These are phyloP conservation scores for Chlorella sorokiniana DNA, from an alignment of 139 green algal species.

Conservation along the genomic window DNA sequence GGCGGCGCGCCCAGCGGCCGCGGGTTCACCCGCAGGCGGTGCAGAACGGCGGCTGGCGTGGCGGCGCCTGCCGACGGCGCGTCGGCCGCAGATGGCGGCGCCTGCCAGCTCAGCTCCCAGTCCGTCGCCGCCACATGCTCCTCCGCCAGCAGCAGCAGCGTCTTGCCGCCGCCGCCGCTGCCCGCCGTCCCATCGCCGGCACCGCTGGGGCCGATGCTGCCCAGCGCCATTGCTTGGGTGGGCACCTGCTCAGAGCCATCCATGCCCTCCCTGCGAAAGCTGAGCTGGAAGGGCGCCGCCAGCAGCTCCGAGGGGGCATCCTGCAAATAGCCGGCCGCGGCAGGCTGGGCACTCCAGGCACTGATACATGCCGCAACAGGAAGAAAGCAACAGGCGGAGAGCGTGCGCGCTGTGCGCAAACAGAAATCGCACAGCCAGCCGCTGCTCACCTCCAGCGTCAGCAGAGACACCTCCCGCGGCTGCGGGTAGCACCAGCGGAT, in stretches of 20 bases:
- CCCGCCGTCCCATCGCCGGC: background rate
- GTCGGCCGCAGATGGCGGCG: background rate
- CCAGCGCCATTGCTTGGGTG: background rate
- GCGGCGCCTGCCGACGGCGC: background rate
- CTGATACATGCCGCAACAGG: no score
- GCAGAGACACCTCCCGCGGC: constrained; percentile 20
- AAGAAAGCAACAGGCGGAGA: no score
- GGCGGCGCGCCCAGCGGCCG: background rate
- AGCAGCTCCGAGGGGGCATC: background rate
- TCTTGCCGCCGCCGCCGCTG: background rate
- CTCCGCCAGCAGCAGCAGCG: background rate
- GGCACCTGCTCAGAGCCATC: background rate
- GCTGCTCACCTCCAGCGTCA: constrained; percentile 3
- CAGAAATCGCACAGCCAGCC: background rate
- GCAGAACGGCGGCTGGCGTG: constrained; percentile 4
- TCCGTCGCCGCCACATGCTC: background rate
- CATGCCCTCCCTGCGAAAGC: background rate
- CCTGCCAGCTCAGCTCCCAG: constrained; percentile 21
- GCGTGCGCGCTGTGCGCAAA: no score
- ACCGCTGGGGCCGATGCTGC: background rate
- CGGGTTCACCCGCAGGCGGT: constrained; percentile 38
- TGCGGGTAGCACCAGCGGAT: constrained; percentile 40
- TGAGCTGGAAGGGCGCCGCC: constrained; percentile 13
- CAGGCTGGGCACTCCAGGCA: no score
- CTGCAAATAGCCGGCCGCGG: background rate